Evolutionary conservation across 2,329 filamentous ascomycete genomes (phyloP).

Genomic region (Aureobasidium subglaciale): DNA sequence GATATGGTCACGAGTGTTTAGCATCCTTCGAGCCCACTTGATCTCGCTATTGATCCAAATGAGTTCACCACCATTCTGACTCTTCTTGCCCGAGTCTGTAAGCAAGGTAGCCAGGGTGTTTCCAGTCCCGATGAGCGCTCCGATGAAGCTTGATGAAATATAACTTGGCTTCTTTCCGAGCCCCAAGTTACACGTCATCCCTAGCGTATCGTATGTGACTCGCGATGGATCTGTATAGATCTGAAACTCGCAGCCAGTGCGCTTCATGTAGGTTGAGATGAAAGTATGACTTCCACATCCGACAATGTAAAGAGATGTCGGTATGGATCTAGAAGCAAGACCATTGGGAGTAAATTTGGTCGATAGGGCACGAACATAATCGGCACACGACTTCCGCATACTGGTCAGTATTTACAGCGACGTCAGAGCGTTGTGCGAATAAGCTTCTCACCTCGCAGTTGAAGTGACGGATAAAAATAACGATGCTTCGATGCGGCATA

Average conservation of each 20-base stretch:
- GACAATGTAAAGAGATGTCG: conserved; percentile 27
- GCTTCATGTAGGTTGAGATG: conserved; percentile 25
- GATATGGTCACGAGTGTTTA: conserved; percentile 29
- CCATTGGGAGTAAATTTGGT: conserved; percentile 20
- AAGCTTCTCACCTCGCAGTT: conserved; percentile 29
- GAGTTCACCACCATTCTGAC: conserved; percentile 34
- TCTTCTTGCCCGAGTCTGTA: conserved; percentile 19
- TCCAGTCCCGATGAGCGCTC: conserved; percentile 2
- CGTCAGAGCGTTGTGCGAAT: neutral
- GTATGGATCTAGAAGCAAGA: conserved; percentile 20
- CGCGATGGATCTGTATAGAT: conserved; percentile 29
- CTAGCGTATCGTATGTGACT: conserved; percentile 26
- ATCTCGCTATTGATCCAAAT: conserved; percentile 29
- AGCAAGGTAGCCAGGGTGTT: conserved; percentile 22
- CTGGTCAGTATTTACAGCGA: neutral
- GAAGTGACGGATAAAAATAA: conserved; percentile 35
- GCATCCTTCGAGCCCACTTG: conserved; percentile 31
- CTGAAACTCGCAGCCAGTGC: conserved; percentile 25
- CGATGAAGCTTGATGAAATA: conserved; percentile 17
- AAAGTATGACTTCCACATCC: conserved; percentile 28
- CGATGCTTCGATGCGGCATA: conserved; percentile 21
- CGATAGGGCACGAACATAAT: conserved; percentile 27
- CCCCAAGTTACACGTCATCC: conserved; percentile 25
- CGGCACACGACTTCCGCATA: conserved; percentile 26
- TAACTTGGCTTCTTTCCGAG: conserved; percentile 25